Evolutionary conservation across 768 basidiomycete genomes (phyloP).

Genomic region (Auriscalpium vulgare): DNA sequence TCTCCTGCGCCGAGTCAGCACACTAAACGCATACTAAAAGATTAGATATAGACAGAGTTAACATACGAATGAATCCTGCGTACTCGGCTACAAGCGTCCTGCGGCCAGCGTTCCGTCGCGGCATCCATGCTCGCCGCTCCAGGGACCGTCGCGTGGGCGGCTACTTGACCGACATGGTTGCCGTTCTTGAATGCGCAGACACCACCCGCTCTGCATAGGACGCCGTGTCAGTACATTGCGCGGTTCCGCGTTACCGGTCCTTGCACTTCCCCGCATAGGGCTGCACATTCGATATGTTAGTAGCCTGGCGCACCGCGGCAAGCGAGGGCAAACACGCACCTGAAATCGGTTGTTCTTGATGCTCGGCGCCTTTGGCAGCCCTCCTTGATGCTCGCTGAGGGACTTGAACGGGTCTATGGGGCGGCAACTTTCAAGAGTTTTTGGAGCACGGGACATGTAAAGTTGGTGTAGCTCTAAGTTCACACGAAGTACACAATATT

Average conservation of each 20-base stretch:
- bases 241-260: slow-evolving; percentile 78
- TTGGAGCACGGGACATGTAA: slow-evolving; percentile 28
- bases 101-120: too few relatives aligned
- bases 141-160: too few relatives aligned
- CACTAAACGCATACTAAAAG: too few relatives aligned
- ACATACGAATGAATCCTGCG: too few relatives aligned
- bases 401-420: slow-evolving; percentile 80
- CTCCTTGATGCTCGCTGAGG: slow-evolving; percentile 66
- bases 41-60: too few relatives aligned
- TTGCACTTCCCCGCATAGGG: slow-evolving; percentile 85
- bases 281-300: slow-evolving; percentile 30
- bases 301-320: slow-evolving; percentile 13
- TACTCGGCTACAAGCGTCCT: too few relatives aligned
- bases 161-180: slow-evolving; percentile 75
- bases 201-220: slow-evolving; percentile 15
- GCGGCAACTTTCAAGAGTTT: slow-evolving; percentile 89
- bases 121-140: too few relatives aligned
- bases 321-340: slow-evolving; percentile 33
- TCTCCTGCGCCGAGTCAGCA: too few relatives aligned
- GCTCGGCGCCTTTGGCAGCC: slow-evolving; percentile 38
- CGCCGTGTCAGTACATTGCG: slow-evolving; percentile 86
- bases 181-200: slow-evolving; percentile 81
- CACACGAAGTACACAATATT: too few relatives aligned
- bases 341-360: slow-evolving; percentile 67
- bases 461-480: too few relatives aligned